Percentiles rank a stretch among this genome's conserved stretches.
These are phyloP conservation scores for Russula sp. DNA, from an alignment of 768 basidiomycete genomes.

Conservation along the genomic window DNA sequence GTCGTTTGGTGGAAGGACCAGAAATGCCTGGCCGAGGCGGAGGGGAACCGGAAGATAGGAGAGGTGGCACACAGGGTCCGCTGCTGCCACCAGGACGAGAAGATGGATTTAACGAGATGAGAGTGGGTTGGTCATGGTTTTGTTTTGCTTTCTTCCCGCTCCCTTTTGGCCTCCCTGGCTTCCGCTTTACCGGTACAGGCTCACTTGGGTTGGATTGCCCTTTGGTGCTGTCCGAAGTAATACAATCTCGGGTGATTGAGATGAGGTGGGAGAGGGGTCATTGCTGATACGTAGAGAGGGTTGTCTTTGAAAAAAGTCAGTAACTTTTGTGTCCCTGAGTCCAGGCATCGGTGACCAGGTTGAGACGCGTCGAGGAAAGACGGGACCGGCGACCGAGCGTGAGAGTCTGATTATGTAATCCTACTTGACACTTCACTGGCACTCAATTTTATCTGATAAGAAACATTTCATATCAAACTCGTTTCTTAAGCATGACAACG, in stretches of 20 bases:
- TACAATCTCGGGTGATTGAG: neutral
- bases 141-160: conserved; percentile 31
- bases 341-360: conserved; percentile 4
- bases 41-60: neutral
- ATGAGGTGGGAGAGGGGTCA: neutral
- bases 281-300: neutral
- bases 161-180: conserved; percentile 30
- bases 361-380: conserved; percentile 12
- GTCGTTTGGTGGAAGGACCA: conserved; percentile 1
- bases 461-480: neutral
- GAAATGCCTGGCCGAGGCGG: neutral
- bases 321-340: conserved; percentile 23
- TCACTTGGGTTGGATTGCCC: neutral
- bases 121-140: conserved; percentile 18
- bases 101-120: neutral
- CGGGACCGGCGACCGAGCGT: neutral
- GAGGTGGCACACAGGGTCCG: neutral
- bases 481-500: neutral
- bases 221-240: neutral
- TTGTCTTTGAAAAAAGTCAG: conserved; percentile 21
- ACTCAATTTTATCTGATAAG: conserved; percentile 16
- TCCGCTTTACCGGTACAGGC: conserved; percentile 17
- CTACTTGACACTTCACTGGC: neutral
- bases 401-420: neutral
- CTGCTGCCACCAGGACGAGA: neutral